phyloP scores from a whole-genome alignment of 129 eudicot genomes.

The Helianthus tuberosus region DNA sequence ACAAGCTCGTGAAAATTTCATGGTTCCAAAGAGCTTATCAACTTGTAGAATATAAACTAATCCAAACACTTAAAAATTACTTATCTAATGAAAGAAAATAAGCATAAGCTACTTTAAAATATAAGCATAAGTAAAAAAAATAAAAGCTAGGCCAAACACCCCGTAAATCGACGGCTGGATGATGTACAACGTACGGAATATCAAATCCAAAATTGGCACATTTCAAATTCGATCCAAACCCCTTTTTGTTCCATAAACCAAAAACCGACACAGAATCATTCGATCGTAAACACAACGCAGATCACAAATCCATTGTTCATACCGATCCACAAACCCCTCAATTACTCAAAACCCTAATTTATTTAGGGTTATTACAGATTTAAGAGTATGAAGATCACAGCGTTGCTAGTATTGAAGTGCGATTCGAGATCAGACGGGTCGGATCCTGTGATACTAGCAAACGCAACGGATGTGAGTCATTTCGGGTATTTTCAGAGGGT shows the following conservation, averaged over 20 bases:
- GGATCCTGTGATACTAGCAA: conserved; percentile 74
- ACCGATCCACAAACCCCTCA: conserved; percentile 5
- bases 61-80: no score
- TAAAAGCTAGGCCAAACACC: no score
- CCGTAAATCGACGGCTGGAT: background rate
- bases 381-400: conserved; percentile 84
- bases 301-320: conserved; percentile 9
- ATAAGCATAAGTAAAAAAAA: no score
- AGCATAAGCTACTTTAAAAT: no score
- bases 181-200: background rate
- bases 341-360: conserved; percentile 14
- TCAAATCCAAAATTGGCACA: conserved; percentile 17
- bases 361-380: conserved; percentile 14
- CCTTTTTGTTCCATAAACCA: conserved; percentile 1
- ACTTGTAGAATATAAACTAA: no score
- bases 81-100: no score
- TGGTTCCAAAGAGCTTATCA: no score
- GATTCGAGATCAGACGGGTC: conserved; percentile 52
- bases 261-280: conserved; percentile 20
- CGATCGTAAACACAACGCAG: conserved; percentile 32
- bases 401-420: conserved; percentile 66
- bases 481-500: conserved; percentile 88
- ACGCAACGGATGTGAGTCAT: conserved; percentile 73
- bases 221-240: conserved; percentile 25
- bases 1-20: no score